Evolutionary conservation across 192 early-diverging fungal species (phyloP).

Genomic region (Spizellomyces punctatus): DNA sequence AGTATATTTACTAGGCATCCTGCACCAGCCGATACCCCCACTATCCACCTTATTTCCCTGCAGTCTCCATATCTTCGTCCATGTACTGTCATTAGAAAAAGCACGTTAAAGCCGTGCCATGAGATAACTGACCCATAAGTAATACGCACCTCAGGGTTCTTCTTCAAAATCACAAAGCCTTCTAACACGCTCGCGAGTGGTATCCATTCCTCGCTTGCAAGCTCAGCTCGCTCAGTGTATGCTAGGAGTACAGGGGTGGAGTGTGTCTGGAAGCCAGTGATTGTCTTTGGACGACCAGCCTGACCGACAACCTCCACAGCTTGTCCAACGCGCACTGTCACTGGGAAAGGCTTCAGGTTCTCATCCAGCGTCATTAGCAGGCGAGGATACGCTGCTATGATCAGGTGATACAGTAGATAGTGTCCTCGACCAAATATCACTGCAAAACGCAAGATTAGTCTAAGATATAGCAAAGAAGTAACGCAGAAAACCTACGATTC

Average conservation of each 20-base stretch:
- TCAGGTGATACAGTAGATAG: constrained; percentile 92
- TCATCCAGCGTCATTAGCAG: constrained; percentile 98
- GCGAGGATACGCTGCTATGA: constrained; percentile 95
- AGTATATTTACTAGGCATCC: no score
- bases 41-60: background rate
- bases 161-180: constrained; percentile 93
- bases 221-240: constrained; percentile 94
- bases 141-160: constrained; percentile 59
- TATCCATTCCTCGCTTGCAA: constrained; percentile 97
- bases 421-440: constrained; percentile 88
- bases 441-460: constrained; percentile 23
- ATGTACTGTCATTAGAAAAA: background rate
- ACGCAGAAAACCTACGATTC: constrained; percentile 59
- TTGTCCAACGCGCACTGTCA: constrained; percentile 95
- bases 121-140: background rate
- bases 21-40: no score
- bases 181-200: constrained; percentile 84
- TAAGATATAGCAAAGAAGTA: constrained; percentile 13
- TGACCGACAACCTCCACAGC: constrained; percentile 99
- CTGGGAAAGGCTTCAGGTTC: constrained; percentile 76
- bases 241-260: constrained; percentile 95
- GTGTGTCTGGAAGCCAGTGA: constrained; percentile 99
- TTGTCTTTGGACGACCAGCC: constrained; percentile 97
- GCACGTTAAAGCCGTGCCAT: background rate
- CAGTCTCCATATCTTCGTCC: background rate